phyloP scores from a whole-genome alignment of 257 asterid species.

The Cordia subcordata region DNA sequence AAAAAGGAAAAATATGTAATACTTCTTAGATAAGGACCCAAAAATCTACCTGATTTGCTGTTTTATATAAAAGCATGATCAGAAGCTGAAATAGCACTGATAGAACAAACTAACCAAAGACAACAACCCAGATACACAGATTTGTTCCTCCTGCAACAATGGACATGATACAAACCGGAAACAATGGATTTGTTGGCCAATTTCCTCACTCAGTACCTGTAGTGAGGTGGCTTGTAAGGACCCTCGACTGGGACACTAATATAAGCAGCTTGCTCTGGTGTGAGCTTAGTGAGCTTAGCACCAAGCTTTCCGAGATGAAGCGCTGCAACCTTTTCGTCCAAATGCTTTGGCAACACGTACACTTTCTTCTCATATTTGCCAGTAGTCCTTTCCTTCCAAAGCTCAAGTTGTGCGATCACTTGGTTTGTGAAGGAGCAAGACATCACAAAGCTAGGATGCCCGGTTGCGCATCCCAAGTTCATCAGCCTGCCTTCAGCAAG shows the following conservation, averaged over 20 bases:
- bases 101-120: no score
- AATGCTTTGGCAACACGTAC: conserved; percentile 50
- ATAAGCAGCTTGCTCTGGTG: conserved; percentile 44
- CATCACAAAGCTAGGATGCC: conserved; percentile 67
- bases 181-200: background rate
- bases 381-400: conserved; percentile 44
- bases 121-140: no score
- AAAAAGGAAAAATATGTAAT: no score
- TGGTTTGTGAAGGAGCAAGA: conserved; percentile 61
- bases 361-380: conserved; percentile 62
- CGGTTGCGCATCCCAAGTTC: conserved; percentile 68
- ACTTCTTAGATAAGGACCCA: no score
- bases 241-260: conserved; percentile 52
- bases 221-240: conserved; percentile 60
- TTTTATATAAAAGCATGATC: no score
- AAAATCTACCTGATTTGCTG: no score
- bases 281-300: conserved; percentile 53
- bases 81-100: no score
- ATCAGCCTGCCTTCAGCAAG: conserved; percentile 60
- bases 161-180: no score
- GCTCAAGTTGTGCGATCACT: conserved; percentile 61
- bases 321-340: conserved; percentile 60
- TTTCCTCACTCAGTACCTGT: conserved; percentile 39
- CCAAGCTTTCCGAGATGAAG: conserved; percentile 64
- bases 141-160: no score